Conservation (phyloP, 225 moss, liverwort and hornwort species). For the Marchantia polymorpha region DNA sequence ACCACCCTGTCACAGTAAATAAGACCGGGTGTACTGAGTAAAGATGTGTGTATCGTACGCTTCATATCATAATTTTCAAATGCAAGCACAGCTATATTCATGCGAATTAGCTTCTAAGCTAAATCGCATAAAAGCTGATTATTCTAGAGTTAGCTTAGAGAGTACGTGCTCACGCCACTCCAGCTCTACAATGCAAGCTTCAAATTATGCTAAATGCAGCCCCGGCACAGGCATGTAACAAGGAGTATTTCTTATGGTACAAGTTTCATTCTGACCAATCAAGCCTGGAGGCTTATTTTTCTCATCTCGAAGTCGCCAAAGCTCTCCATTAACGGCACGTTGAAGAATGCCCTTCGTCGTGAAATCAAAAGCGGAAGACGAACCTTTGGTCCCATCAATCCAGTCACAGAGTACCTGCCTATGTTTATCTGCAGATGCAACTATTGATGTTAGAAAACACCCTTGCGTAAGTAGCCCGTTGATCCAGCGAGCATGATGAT, state of each 20-base stretch:
- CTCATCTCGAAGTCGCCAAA: constrained; percentile 64
- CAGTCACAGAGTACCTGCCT: constrained; percentile 67
- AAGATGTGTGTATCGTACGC: background rate
- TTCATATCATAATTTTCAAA: background rate
- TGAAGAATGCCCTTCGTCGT: constrained; percentile 83
- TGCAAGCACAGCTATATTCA: no score
- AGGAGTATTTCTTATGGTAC: no score
- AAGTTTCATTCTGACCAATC: constrained; percentile 43
- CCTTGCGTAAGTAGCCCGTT: no score
- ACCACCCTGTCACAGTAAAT: constrained; percentile 36
- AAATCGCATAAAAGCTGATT: no score
- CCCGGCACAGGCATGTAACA: no score
- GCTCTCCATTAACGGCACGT: constrained; percentile 60
- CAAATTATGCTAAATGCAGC: no score
- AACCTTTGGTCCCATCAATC: constrained; percentile 71
- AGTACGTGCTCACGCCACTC: no score
- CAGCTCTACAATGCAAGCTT: no score
- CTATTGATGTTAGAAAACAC: background rate
- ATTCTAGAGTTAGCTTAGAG: no score
- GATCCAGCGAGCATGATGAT: background rate
- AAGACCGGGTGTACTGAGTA: background rate
- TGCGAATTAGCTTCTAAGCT: no score
- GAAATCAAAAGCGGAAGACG: constrained; percentile 62
- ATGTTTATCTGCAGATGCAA: constrained; percentile 49
- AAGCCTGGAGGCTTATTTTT: constrained; percentile 67